These are phyloP conservation scores for Lithohypha guttulata DNA, from an alignment of 2,329 filamentous ascomycete species.

Conservation along the genomic window DNA sequence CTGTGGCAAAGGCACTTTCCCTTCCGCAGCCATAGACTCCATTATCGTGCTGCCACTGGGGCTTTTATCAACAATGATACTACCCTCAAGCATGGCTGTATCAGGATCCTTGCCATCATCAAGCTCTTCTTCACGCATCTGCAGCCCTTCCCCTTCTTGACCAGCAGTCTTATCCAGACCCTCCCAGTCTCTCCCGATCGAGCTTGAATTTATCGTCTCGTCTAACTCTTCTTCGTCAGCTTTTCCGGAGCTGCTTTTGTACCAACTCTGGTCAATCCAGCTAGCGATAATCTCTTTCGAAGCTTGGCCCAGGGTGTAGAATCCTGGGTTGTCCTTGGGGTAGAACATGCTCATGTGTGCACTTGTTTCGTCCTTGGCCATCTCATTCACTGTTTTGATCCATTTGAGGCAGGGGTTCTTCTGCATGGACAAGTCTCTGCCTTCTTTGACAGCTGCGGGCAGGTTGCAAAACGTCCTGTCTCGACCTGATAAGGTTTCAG, in stretches of 20 bases:
- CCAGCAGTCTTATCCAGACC: conserved; percentile 7
- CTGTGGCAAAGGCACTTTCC: background rate
- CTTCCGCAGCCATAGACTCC: background rate
- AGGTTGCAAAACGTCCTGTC: conserved; percentile 84
- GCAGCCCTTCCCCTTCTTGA: conserved; percentile 15
- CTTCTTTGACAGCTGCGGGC: conserved; percentile 33
- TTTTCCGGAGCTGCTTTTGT: conserved; percentile 17
- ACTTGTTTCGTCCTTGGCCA: conserved; percentile 62
- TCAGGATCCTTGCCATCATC: conserved; percentile 4
- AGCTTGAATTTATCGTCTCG: conserved; percentile 9
- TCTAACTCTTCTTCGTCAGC: conserved; percentile 17
- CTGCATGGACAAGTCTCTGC: conserved; percentile 15
- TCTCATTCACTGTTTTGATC: conserved; percentile 66
- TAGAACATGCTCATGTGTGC: conserved; percentile 57
- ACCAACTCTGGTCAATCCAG: conserved; percentile 27
- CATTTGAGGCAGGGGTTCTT: conserved; percentile 43
- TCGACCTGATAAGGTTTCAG: conserved; percentile 40
- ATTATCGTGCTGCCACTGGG: conserved; percentile 1
- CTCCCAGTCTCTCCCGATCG: conserved; percentile 16
- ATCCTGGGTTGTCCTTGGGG: conserved; percentile 35
- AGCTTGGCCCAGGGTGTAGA: conserved; percentile 29
- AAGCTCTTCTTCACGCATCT: conserved; percentile 17
- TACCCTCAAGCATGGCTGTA: conserved; percentile 19
- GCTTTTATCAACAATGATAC: conserved; percentile 20
- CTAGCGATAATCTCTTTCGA: conserved; percentile 29